Base-by-base conservation (phyloP, 1,139 yeast species). In the Nadsonia commutata region DNA sequence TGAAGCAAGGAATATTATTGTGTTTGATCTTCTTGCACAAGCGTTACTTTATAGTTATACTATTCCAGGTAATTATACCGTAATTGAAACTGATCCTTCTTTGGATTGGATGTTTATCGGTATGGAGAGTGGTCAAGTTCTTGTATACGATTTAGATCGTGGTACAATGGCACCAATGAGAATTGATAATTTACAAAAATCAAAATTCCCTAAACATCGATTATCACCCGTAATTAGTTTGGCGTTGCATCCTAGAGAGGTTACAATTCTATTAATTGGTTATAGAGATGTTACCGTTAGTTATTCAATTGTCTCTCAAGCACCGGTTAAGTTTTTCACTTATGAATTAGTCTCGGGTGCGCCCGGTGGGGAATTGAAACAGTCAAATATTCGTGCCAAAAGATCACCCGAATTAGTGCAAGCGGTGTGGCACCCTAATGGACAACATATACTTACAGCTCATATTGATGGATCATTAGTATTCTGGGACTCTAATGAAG, bases 361-460 rank as follows among this genome's bases (percentile, higher is more conserved):
- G 0, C 74, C 77, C 1, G 82, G 82, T 22, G 83, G 81, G 8
- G 76, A 72, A 41, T 64, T 72, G 2, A 69, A 73, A 4, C 23
- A 38, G 16, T 22, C 21, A 27, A 46, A 47, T 7, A 44, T 50
- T 21, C 45, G 50, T 47, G 43, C 52, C 52, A 21, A 45, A 18
- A 59, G 77, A 40, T 62, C 58, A 23, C 80, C 90, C 1, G 73
- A 67, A 38, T 57, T 83, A 2, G 53, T 67, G 2, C 76, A 75
- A 43, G 79, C 95, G 0, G 67, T 76, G 37, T 90, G 84, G 74
- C 96, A 88, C 58, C 98, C 99, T 2, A 85, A 86, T 57, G 96
- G 97, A 0, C 70, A 85, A 40, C 94, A 88, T 58, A 65, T 85
- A 4, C 70, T 83, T 16, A 80, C 95, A 0, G 72, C 77, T 1